Percentiles rank a stretch among this genome's conserved stretches.
Conservation (phyloP, 768 basidiomycete genomes). For the Tylopilus rubrobrunneus region DNA sequence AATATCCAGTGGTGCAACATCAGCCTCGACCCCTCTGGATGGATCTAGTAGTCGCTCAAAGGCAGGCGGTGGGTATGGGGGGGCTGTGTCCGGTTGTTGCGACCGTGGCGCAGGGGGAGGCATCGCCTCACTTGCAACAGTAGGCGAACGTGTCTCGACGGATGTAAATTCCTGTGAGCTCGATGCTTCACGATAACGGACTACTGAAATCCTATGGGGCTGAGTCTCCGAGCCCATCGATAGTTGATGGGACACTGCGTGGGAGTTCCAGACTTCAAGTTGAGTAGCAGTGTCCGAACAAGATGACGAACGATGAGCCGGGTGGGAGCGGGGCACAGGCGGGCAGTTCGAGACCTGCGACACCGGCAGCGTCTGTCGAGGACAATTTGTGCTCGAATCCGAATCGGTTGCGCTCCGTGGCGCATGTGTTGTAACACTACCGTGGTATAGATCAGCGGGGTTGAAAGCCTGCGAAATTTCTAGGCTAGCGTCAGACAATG, state of each 20-base stretch:
- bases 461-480: conserved; percentile 2
- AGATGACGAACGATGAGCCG: background rate
- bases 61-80: conserved; percentile 2
- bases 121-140: background rate
- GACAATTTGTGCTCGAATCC: background rate
- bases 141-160: background rate
- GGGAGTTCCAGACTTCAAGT: background rate
- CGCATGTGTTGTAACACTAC: conserved; percentile 5
- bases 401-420: background rate
- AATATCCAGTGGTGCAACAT: background rate
- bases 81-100: background rate
- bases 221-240: background rate
- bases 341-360: background rate
- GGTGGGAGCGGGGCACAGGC: background rate
- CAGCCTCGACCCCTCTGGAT: background rate
- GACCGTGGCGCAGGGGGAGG: background rate
- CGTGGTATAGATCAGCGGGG: conserved; percentile 18
- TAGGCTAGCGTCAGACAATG: background rate
- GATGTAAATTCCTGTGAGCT: background rate
- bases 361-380: conserved; percentile 2
- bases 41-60: background rate
- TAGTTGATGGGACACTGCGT: background rate
- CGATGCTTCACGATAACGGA: background rate
- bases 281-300: background rate
- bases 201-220: background rate